Percentiles rank a stretch among this genome's conserved stretches.
Evolutionary conservation across 192 early-diverging fungal species (phyloP).

Genomic region (Oehlia diaphana): DNA sequence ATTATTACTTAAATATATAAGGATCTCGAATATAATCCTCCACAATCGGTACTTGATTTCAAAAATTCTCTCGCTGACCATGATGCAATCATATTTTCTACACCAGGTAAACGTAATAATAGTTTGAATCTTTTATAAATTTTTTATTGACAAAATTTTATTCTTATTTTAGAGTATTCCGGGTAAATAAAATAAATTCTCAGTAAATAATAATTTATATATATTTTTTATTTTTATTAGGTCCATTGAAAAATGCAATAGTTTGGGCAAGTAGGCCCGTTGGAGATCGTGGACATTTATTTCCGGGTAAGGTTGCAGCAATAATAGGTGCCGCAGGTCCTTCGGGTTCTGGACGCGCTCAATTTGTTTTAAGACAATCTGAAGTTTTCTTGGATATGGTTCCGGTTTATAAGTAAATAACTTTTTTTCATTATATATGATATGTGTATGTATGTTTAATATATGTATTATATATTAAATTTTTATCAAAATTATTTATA

Average conservation of each 20-base stretch:
- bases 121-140: neutral
- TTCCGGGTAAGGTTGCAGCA: neutral
- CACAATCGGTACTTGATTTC: conserved; percentile 9
- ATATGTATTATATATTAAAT: too few relatives aligned
- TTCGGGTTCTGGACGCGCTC: conserved; percentile 10
- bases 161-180: conserved; percentile 2
- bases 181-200: conserved; percentile 1
- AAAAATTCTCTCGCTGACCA: conserved; percentile 5
- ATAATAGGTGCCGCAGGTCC: neutral
- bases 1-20: neutral
- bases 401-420: neutral
- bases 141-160: too few relatives aligned
- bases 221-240: neutral
- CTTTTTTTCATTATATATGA: too few relatives aligned
- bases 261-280: conserved; percentile 15
- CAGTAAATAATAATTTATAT: neutral
- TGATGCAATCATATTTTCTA: neutral
- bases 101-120: neutral
- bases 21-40: conserved; percentile 9
- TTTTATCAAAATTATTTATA: too few relatives aligned
- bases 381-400: neutral
- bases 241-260: conserved; percentile 22
- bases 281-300: neutral
- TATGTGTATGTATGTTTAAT: too few relatives aligned
- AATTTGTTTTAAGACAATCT: neutral